Evolutionary conservation across 164 flowering plant genomes (phyloP), one percentile per base, ranked within the genome.

Genomic region (Annona squamosa): DNA sequence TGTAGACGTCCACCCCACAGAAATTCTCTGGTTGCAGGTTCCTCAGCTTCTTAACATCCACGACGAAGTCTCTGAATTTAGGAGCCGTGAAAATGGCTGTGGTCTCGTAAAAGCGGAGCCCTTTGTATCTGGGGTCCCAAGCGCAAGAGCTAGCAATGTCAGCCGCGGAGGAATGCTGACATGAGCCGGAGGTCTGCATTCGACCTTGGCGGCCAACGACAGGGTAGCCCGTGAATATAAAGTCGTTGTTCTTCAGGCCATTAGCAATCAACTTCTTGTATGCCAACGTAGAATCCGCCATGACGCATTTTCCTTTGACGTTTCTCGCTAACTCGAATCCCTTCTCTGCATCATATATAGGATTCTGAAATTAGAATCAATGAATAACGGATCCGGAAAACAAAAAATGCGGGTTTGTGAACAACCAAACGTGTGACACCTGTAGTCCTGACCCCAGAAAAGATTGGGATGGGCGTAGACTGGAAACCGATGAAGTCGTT

Each of bases 181-280:
- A 94, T 1, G 98, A 89, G 18, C 98, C 98, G 1, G 97, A 91
- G 3, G 94, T 85, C 71, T 94, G 98, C 85, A 94, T 90, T 73
- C 77, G 84, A 37, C 86, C 87, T 72, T 94, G 98, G 4, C 43
- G 87, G 13, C 98, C 98, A 65, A 92, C 83, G 1, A 92, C 96
- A 16, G 98, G 98, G 74, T 94, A 94, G 37, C 94, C 91, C 0
- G 89, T 92, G 84, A 94, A 94, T 67, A 88, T 72, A 3, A 87
- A 47, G 19, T 81, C 81, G 76, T 85, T 81, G 83, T 90, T 91
- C 77, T 89, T 92, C 76, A 92, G 77, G 47, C 98, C 97, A 71
- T 89, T 89, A 44, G 83, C 97, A 0, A 79, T 72, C 12, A 88
- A 59, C 75, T 88, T 88, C 82, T 89, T 94, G 78, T 48, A 82